These are phyloP conservation scores for Mycosphaerella sp. DNA, from an alignment of 2,329 filamentous ascomycete genomes.

Conservation along the genomic window DNA sequence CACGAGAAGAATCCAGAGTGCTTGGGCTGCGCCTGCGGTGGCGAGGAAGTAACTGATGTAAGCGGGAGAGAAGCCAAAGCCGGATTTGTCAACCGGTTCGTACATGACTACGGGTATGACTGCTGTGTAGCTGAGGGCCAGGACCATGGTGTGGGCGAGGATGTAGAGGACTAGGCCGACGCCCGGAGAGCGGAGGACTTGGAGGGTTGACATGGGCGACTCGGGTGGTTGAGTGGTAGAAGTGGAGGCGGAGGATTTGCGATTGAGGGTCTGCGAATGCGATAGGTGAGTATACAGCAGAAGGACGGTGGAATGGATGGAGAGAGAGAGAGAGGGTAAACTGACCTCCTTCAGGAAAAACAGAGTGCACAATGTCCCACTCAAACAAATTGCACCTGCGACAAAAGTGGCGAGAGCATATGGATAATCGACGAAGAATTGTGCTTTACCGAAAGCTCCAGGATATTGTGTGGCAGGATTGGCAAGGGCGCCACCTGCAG, in stretches of 20 bases:
- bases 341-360: conserved; percentile 51
- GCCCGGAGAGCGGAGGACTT: conserved; percentile 57
- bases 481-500: conserved; percentile 58
- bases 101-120: conserved; percentile 63
- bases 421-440: conserved; percentile 59
- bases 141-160: conserved; percentile 60
- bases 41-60: conserved; percentile 64
- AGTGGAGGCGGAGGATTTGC: conserved; percentile 17
- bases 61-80: conserved; percentile 55
- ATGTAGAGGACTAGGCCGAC: conserved; percentile 61
- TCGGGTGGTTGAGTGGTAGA: conserved; percentile 14
- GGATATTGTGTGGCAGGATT: conserved; percentile 62
- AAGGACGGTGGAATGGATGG: background rate
- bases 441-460: conserved; percentile 47
- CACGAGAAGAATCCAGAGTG: conserved; percentile 62
- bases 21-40: conserved; percentile 59
- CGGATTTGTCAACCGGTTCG: conserved; percentile 57
- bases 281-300: background rate
- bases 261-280: conserved; percentile 28
- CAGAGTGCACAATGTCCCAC: conserved; percentile 47
- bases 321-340: background rate
- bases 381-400: conserved; percentile 50
- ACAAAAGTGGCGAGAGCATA: conserved; percentile 61
- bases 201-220: conserved; percentile 42
- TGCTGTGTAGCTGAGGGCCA: conserved; percentile 67